Base-by-base conservation (phyloP, 192 early-diverging fungal species). In the Coemansia reversa region DNA sequence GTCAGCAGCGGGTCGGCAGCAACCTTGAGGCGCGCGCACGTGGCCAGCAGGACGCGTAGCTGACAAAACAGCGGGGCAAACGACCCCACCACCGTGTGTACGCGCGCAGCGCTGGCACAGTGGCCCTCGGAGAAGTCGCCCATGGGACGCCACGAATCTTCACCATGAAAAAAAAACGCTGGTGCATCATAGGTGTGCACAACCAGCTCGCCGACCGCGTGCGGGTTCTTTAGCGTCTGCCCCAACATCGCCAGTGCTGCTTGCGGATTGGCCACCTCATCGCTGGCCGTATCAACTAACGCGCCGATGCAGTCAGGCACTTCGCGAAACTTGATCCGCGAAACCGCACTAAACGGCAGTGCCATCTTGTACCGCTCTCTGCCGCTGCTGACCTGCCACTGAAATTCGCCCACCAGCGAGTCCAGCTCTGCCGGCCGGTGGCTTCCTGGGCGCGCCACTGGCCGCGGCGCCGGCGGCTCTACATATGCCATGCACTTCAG, bases 331-430 rank as follows among this genome's bases (percentile, higher is more conserved):
- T 63, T 72, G 42, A 81, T 81, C 14, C 72, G 72, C 30, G 69
- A 75, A 5, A 81, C 68, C 5, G 73, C 59, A 35, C 73, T 81
- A 63, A 75, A 75, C 5, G 78, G 73, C 25, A 81, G 60, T 2
- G 72, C 78, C 78, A 81, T 75, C 57, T 81, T 81, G 73, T 75
- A 81, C 33, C 78, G 73, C 25, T 63, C n/a, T n/a, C 73, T 69
- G 24, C 59, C 24, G 63, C 65, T 75, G 64, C 78, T 57, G 51
- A 81, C 72, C 49, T 75, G 69, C 78, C 78, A 81, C 63, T 81
- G 78, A 60, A 81, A 81, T 32, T 81, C 78, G 30, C 78, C 78
- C 1, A 75, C 69, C 45, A 81, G 70, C 51, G 69, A 71, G 55
- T 75, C 78, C n/a, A 81, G 73, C 60, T 81, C 78, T 5, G 78